Evolutionary conservation across 768 basidiomycete species (phyloP).

Genomic region (Lyophyllum decastes): DNA sequence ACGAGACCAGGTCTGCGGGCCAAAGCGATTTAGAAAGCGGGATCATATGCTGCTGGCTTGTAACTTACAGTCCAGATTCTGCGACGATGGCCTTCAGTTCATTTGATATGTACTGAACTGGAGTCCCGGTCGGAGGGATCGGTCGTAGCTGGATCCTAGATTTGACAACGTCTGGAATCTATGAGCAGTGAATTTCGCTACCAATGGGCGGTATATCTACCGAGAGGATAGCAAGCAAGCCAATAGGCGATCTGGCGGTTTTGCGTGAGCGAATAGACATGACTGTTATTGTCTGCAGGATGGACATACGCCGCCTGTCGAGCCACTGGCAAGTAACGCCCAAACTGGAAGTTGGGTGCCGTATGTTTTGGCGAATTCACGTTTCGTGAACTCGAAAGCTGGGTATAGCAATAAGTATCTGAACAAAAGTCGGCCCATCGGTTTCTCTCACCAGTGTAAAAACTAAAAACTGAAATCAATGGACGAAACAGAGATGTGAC

Average conservation of each 20-base stretch:
- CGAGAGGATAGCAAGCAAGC: conserved; percentile 90
- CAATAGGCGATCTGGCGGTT: conserved; percentile 77
- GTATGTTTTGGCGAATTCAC: conserved; percentile 64
- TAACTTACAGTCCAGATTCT: conserved; percentile 73
- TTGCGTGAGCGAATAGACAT: not conserved
- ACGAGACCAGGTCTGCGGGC: conserved; percentile 58
- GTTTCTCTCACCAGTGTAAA: conserved; percentile 58
- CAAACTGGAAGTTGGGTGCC: conserved; percentile 78
- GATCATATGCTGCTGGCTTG: not conserved
- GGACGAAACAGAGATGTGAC: not conserved
- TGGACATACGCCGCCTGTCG: conserved; percentile 73
- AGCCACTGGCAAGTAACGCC: conserved; percentile 81
- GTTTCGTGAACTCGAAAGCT: conserved; percentile 91
- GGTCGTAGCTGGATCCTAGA: conserved; percentile 83
- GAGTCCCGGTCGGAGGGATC: conserved; percentile 72
- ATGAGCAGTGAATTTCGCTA: not conserved
- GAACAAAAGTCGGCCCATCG: not conserved
- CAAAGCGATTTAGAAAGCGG: not conserved
- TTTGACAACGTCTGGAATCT: conserved; percentile 77
- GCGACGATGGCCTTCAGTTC: conserved; percentile 69
- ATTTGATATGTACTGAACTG: conserved; percentile 71
- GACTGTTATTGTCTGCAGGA: not conserved
- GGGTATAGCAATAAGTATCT: not conserved
- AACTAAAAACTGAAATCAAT: conserved; percentile 40
- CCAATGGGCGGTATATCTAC: conserved; percentile 31